Conservation (phyloP, 2,329 filamentous ascomycete species). For the Ophiocordyceps camponoti-floridani region DNA sequence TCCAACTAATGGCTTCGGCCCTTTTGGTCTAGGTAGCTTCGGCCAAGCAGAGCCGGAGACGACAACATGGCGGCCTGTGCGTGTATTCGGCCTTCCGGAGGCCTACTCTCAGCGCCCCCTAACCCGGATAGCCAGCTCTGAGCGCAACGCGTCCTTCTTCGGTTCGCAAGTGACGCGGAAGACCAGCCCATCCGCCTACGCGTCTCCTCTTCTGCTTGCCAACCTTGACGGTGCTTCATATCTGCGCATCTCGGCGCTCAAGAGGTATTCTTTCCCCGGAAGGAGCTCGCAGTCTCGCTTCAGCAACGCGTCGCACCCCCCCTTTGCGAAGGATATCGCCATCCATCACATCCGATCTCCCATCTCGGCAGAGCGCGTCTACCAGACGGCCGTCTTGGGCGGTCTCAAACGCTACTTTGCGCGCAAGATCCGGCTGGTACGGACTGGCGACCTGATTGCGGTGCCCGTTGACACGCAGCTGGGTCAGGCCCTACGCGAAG, state of each 20-base stretch:
- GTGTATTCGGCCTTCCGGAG: constrained; percentile 78
- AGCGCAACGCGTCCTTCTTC: constrained; percentile 42
- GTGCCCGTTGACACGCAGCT: constrained; percentile 77
- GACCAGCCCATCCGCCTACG: constrained; percentile 44
- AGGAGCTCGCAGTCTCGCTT: constrained; percentile 38
- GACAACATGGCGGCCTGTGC: constrained; percentile 60
- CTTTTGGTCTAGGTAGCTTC: constrained; percentile 51
- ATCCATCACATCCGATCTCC: constrained; percentile 81
- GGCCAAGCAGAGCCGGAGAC: constrained; percentile 34
- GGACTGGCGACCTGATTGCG: constrained; percentile 73
- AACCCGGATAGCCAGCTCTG: constrained; percentile 39
- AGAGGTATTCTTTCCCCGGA: constrained; percentile 27
- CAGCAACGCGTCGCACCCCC: constrained; percentile 35
- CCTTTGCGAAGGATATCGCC: constrained; percentile 57
- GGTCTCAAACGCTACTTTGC: constrained; percentile 83
- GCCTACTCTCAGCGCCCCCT: constrained; percentile 44
- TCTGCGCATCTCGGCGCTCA: constrained; percentile 58
- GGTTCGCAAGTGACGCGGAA: constrained; percentile 49
- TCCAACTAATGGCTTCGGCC: constrained; percentile 44
- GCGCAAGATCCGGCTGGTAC: constrained; percentile 62
- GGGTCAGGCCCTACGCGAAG: constrained; percentile 64
- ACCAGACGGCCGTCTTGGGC: constrained; percentile 73
- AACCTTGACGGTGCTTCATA: constrained; percentile 70
- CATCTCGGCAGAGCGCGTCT: constrained; percentile 64
- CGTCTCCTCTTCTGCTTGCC: constrained; percentile 72